Evolutionary conservation across 257 asterid genomes (phyloP).

Genomic region (Solanum dulcamara): DNA sequence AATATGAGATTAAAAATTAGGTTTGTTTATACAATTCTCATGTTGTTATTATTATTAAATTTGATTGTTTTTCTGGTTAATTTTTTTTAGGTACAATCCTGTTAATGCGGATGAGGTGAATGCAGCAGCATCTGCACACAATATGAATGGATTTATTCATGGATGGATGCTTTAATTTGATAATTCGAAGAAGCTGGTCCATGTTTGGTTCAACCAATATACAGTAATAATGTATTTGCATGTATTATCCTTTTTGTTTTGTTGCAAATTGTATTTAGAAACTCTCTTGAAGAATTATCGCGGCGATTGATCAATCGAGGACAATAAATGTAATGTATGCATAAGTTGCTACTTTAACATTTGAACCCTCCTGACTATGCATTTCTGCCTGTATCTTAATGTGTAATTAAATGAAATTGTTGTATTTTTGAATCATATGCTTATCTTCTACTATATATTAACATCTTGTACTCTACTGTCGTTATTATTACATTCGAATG

Average conservation of each 20-base stretch:
- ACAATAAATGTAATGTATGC: neutral
- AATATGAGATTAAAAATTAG: neutral
- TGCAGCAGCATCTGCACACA: neutral
- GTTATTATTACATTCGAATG: too few species aligned
- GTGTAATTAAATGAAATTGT: neutral
- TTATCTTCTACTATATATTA: neutral
- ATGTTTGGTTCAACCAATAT: neutral
- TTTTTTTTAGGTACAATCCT: constrained; percentile 4
- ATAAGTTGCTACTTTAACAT: neutral
- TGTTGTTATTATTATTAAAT: neutral
- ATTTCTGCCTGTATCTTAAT: neutral
- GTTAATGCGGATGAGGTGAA: constrained; percentile 4
- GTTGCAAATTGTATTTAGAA: neutral
- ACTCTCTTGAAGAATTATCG: neutral
- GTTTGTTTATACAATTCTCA: neutral
- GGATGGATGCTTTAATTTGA: constrained; percentile 11
- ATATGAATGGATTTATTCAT: constrained; percentile 15
- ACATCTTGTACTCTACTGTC: too few species aligned
- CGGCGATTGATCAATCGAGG: neutral
- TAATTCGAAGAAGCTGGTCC: neutral
- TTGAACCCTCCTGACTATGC: neutral
- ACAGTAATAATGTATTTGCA: neutral
- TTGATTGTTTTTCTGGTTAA: neutral
- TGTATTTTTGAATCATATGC: neutral
- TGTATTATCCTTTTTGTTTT: neutral